A percentile compares a stretch with the other conserved stretches of the same genome.
These are phyloP conservation scores for Pyrrhoderma noxium DNA, from an alignment of 1,284 basidiomycete genomes.

Conservation along the genomic window DNA sequence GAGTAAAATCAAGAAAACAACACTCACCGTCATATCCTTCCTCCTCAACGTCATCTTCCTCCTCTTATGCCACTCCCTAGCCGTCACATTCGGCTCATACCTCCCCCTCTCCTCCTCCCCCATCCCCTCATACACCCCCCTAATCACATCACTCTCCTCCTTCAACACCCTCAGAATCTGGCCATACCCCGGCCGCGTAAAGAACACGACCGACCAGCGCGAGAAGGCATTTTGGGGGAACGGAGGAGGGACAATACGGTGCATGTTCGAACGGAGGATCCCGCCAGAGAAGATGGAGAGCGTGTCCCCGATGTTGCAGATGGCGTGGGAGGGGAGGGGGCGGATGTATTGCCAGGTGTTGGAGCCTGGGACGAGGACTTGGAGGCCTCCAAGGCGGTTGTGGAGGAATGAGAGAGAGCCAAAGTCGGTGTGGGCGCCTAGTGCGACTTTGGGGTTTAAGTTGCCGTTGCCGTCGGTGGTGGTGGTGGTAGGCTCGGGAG, in stretches of 20 bases:
- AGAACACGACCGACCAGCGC: conserved; percentile 57
- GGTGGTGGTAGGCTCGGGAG: neutral
- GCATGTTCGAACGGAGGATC: conserved; percentile 48
- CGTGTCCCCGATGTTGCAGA: conserved; percentile 58
- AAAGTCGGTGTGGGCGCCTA: conserved; percentile 49
- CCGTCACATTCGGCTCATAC: conserved; percentile 35
- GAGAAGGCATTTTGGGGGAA: conserved; percentile 40
- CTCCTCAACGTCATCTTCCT: conserved; percentile 40
- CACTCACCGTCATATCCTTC: conserved; percentile 37
- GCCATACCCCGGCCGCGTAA: conserved; percentile 51
- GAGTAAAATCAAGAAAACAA: no score
- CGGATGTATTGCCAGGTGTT: conserved; percentile 54
- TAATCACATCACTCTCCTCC: conserved; percentile 34
- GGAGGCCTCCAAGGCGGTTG: conserved; percentile 65
- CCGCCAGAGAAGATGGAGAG: conserved; percentile 51
- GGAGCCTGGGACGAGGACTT: conserved; percentile 56
- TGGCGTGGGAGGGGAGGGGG: conserved; percentile 49
- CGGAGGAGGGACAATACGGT: conserved; percentile 31
- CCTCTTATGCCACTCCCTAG: conserved; percentile 42
- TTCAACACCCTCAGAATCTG: conserved; percentile 39
- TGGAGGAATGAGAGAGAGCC: conserved; percentile 54
- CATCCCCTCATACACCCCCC: neutral
- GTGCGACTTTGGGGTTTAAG: conserved; percentile 25
- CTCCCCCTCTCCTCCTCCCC: conserved; percentile 15
- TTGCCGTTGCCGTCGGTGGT: conserved; percentile 1